Base-by-base conservation (phyloP, 192 early-diverging fungal genomes). In the Polychytrium aggregatum region DNA sequence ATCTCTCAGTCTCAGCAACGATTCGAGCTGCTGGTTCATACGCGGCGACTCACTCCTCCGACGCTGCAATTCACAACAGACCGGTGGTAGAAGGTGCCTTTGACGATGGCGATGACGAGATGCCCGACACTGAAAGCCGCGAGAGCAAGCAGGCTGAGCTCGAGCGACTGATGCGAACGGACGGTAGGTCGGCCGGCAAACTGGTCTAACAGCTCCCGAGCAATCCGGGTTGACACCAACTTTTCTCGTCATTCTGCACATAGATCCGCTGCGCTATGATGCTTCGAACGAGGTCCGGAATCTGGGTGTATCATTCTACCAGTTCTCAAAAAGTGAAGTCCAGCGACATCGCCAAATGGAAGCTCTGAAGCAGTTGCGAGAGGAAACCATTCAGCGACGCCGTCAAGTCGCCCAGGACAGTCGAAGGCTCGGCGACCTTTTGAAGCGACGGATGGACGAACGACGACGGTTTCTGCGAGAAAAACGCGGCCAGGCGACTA, bases 221-320 rank as follows among this genome's bases (percentile, higher is more conserved):
- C 14, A 29, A 14, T 27, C 29, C 28, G 22, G 20, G 8, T 20
- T 9, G 8, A 6, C 10, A 18, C 44, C 11, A 27, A 10, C 44
- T 17, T 26, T 30, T 24, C 1, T 1, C 48, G 13, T 37, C 36
- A 50, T 17, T 29, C 9, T 13, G 13, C 22, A n/a, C 20, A 13
- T 31, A 36, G 18, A 22, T 34, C 39, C 56, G 21, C 20, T 20
- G 16, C 70, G 74, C 57, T 78, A 61, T 46, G 62, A 76, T 46
- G 47, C 67, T 29, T 48, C 51, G 16, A 48, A 44, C 25, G 84
- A 86, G 52, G 63, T 74, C 27, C 59, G 84, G 44, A 79, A 76
- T 24, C 67, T 74, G 30, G 84, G 82, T 44, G 78, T 76, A 1
- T 82, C 76, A 1, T 83, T 78, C 51, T 85, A 85, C 55, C 64